Evolutionary conservation across 352 stramenopile genomes (phyloP), one percentile per base, ranked within the genome.

Genomic region (Pythium utonaiense): DNA sequence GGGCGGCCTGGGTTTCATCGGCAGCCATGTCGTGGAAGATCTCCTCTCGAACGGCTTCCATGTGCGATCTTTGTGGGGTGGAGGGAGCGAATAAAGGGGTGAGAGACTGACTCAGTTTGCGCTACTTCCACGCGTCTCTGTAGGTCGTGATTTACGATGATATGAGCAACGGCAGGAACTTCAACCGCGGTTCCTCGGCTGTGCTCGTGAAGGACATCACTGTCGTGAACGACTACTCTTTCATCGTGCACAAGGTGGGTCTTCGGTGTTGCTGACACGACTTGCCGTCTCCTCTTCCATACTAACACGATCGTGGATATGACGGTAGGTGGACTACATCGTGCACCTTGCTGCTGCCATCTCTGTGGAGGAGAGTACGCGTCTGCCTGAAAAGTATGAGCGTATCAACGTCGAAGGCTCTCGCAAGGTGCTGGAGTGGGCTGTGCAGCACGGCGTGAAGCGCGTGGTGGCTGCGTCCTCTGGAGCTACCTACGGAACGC

Each of bases 151-250:
- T 94, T 42, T 93, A 90, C 60, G 85, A 94, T 50, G 83, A 94
- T 65, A 93, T 93, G 85, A 94, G 85, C 71, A 94, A 94, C 60
- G 85, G 85, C 53, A 86, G 85, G 58, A 94, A 94, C 62, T 91
- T 93, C 38, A 91, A 94, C 67, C 77, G 78, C 13, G 80, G 70
- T 30, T 62, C 73, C n/a, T 78, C 83, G 4, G 79, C 83, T 6
- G 78, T 94, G 54, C 67, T 93, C 24, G 69, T 94, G 47, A 94
- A 94, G 67, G 85, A 93, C 60, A 91, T 94, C 58, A 94, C 85
- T 1, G 69, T 88, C 41, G 74, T 91, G 6, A 67, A 83, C 60
- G 85, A 94, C 72, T 91, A 81, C 62, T 78, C 78, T 38, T 90
- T 78, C 67, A 91, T 90, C 27, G 75, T 91, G 33, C 78, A 91